Evolutionary conservation across 768 basidiomycete genomes (phyloP), one percentile per base, ranked within the genome.

Genomic region (Boletus pseudo-olivaceus): DNA sequence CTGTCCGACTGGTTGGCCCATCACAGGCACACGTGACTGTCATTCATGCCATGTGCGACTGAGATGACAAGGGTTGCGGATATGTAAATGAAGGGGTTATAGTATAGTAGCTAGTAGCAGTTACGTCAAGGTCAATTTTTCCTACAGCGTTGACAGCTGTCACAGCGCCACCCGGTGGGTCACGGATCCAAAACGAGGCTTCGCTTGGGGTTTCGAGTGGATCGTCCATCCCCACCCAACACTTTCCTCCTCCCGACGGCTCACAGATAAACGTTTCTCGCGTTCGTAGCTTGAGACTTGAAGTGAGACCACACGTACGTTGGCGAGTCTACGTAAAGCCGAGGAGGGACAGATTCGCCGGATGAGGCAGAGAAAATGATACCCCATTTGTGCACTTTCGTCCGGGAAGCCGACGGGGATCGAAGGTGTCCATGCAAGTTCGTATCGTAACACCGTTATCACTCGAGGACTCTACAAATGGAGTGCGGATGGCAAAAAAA

Each of bases 21-120:
- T 8, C 49, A 15, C 41, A 19, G n/a, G 33, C 6, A 51, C 60
- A 62, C 60, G 59, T 59, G 58, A 59, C 26, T 15, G n/a, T 23
- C 3, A 4, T 1, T 4, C 17, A 17, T 37, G 14, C 12, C 32
- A 26, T 35, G 17, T 27, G 35, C 17, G n/a, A 27, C 47, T 29
- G 49, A 47, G 40, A 12, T 12, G 20, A 14, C 14, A 19, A n/a
- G 30, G 34, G 47, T n/a, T n/a, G n/a, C n/a, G n/a, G n/a, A n/a
- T n/a, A n/a, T n/a, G n/a, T n/a, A n/a, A n/a, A n/a, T n/a, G n/a
- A n/a, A n/a, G n/a, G n/a, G n/a, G n/a, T n/a, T n/a, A n/a, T n/a
- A n/a, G n/a, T n/a, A n/a, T n/a, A n/a, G n/a, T n/a, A n/a, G n/a
- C n/a, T n/a, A n/a, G n/a, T n/a, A n/a, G n/a, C n/a, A n/a, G n/a